These are phyloP conservation scores for Hanseniaspora taiwanica DNA, from an alignment of 805 yeast species.

Conservation along the genomic window DNA sequence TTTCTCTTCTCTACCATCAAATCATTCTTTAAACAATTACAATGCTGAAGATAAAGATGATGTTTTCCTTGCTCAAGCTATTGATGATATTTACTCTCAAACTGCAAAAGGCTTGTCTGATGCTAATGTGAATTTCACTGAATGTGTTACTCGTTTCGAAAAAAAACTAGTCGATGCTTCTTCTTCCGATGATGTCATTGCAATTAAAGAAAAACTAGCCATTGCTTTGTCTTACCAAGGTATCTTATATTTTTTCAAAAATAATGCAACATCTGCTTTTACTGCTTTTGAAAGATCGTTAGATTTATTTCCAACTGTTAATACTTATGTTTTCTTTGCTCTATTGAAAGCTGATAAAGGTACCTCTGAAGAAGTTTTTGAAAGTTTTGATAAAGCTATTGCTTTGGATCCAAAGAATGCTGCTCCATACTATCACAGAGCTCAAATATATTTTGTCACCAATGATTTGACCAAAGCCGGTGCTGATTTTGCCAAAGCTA, in stretches of 20 bases:
- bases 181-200: conserved; percentile 13
- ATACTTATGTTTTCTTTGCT: conserved; percentile 73
- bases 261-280: conserved; percentile 54
- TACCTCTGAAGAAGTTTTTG: conserved; percentile 38
- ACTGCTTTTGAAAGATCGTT: conserved; percentile 36
- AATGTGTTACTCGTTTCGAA: conserved; percentile 40
- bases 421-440: conserved; percentile 86
- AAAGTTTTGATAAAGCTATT: conserved; percentile 61
- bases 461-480: conserved; percentile 64
- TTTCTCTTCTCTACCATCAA: conserved; percentile 68
- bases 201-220: conserved; percentile 35
- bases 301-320: conserved; percentile 57
- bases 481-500: conserved; percentile 61
- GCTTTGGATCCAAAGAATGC: conserved; percentile 55
- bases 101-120: conserved; percentile 26
- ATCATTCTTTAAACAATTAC: conserved; percentile 34
- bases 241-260: conserved; percentile 71
- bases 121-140: conserved; percentile 32
- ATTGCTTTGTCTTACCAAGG: conserved; percentile 77
- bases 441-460: conserved; percentile 77
- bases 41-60: conserved; percentile 49
- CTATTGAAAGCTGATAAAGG: conserved; percentile 73
- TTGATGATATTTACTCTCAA: conserved; percentile 38
- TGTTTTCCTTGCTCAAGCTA: conserved; percentile 49
- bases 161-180: conserved; percentile 14